These are phyloP conservation scores for Saksenaea oblongispora DNA, from an alignment of 371 early-diverging fungal genomes.

Conservation along the genomic window DNA sequence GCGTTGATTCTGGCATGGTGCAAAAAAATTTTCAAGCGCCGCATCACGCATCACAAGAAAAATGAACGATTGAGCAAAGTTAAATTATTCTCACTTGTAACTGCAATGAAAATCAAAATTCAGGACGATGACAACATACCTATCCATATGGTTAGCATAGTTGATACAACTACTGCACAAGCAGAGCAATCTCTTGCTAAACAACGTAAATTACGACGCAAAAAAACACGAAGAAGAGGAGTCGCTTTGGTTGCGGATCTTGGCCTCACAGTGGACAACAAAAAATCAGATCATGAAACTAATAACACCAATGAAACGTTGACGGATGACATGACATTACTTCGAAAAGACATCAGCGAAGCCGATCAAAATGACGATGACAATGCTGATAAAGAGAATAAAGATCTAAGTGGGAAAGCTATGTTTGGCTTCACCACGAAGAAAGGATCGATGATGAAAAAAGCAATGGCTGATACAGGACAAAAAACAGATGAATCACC, in stretches of 20 bases:
- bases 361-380: constrained; percentile 10
- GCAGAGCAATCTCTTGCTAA: constrained; percentile 43
- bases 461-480: constrained; percentile 18
- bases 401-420: constrained; percentile 32
- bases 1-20: too few relatives aligned
- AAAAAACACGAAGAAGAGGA: constrained; percentile 12
- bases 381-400: constrained; percentile 32
- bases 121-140: constrained; percentile 54
- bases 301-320: constrained; percentile 6
- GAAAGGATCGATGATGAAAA: constrained; percentile 40
- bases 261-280: constrained; percentile 13
- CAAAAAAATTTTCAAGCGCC: too few relatives aligned
- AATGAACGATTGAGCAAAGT: too few relatives aligned
- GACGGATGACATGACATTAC: constrained; percentile 5
- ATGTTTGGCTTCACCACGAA: constrained; percentile 35
- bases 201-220: constrained; percentile 13
- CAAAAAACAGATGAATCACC: constrained; percentile 8
- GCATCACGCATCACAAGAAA: too few relatives aligned
- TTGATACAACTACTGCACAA: constrained; percentile 29
- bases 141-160: constrained; percentile 46
- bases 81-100: not conserved
- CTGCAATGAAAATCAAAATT: constrained; percentile 16
- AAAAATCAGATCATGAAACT: not conserved
- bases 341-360: constrained; percentile 12
- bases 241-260: constrained; percentile 12